A percentile compares a stretch with the other conserved stretches of the same genome.
Conservation (phyloP, 1,284 basidiomycete genomes). For the Ustilago bromivora region DNA sequence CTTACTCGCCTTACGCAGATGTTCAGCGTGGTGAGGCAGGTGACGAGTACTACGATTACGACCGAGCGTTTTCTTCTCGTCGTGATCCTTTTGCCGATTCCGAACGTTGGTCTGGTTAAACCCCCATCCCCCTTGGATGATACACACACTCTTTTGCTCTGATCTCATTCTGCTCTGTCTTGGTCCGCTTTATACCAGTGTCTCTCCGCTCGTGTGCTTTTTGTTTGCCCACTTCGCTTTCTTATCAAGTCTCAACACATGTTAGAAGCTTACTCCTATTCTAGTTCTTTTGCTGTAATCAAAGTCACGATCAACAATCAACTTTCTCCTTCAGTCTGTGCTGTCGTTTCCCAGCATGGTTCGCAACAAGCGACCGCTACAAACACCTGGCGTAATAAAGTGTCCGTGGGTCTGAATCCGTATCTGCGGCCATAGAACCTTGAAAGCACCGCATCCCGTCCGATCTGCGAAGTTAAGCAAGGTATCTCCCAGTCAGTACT, state of each 20-base stretch:
- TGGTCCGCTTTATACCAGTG: slow-evolving; percentile 22
- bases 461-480: slow-evolving; percentile 83
- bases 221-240: slow-evolving; percentile 13
- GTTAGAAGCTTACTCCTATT: neutral
- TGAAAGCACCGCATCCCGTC: slow-evolving; percentile 85
- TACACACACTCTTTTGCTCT: slow-evolving; percentile 10
- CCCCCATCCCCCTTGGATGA: neutral
- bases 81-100: slow-evolving; percentile 32
- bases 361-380: neutral
- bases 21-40: slow-evolving; percentile 30
- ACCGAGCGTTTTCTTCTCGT: slow-evolving; percentile 20
- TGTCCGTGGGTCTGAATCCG: neutral
- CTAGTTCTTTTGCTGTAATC: slow-evolving; percentile 10
- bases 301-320: neutral
- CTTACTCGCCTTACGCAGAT: slow-evolving; percentile 51
- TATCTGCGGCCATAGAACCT: slow-evolving; percentile 83
- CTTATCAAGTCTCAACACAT: neutral
- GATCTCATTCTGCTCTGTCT: slow-evolving; percentile 1
- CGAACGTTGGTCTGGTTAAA: slow-evolving; percentile 34
- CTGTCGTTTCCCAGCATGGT: neutral
- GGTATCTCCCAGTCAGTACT: slow-evolving; percentile 84
- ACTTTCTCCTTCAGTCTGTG: neutral
- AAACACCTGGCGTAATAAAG: neutral
- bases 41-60: slow-evolving; percentile 25
- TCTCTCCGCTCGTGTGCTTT: slow-evolving; percentile 9